Base-by-base conservation (phyloP, 805 yeast species). In the Candida xiaguanensis region DNA sequence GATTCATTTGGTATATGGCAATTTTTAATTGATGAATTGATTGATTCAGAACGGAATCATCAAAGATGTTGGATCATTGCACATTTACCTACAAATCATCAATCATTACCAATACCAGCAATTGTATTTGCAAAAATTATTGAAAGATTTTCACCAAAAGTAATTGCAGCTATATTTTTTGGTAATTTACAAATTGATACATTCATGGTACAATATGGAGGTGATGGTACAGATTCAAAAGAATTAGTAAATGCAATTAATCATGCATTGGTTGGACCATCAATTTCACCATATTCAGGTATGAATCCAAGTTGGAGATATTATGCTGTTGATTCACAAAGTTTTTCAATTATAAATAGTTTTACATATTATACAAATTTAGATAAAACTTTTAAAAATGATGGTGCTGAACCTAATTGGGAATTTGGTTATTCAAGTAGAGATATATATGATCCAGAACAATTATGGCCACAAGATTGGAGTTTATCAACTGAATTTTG, bases 141-240 rank as follows among this genome's bases (percentile, higher is more conserved):
- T 17, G 80, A 78, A 50, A 70, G 89, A 56, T 82, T 81, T 56
- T 75, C 83, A 23, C 86, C 85, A 14, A 70, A 72, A 51, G 78
- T 84, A 8, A 78, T 82, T 55, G 83, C 87, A 7, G 82, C 75
- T 33, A 65, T 80, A 22, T 82, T 82, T 65, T 80, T 73, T 53
- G 90, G 89, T 18, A 86, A 81, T 52, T 79, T 85, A 4, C 89
- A 82, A 51, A 63, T 65, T 47, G 90, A 82, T 58, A 83, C 81
- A 56, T 82, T 82, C 64, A 70, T 75, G 39, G 62, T 82, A 5
- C 59, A 78, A 33, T 81, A 80, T 51, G 72, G 72, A 2, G 61
- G 70, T 17, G 70, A 71, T 48, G 74, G 72, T 19, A 59, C 67
- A 17, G 38, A 44, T 25, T 7, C 41, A 8, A 46, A 44, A 24